Conservation (phyloP, 148 eudicot species). For the Rhododendron simsii region DNA sequence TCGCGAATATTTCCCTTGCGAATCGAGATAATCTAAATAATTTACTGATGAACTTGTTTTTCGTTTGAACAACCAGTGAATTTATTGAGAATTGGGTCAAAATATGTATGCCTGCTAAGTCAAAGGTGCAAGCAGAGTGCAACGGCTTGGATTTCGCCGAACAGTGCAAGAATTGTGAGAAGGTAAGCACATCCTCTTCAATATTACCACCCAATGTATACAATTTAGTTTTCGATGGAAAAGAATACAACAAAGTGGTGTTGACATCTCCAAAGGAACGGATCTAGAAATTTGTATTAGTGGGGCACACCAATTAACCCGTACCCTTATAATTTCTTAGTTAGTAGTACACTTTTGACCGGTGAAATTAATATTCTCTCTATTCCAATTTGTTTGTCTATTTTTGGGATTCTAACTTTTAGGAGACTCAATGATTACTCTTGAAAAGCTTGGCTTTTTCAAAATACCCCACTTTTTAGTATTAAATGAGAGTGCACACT, state of each 20-base stretch:
- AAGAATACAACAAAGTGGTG: neutral
- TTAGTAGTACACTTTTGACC: too few relatives aligned
- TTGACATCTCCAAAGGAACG: neutral
- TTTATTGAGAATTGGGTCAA: constrained; percentile 95
- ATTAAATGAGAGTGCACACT: too few relatives aligned
- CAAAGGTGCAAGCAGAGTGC: constrained; percentile 46
- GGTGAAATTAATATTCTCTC: too few relatives aligned
- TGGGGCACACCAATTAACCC: too few relatives aligned
- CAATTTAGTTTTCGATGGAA: neutral
- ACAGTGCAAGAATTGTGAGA: constrained; percentile 68
- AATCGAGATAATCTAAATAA: neutral
- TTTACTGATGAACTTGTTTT: neutral
- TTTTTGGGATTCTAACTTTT: too few relatives aligned
- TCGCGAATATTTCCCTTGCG: neutral
- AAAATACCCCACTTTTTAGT: too few relatives aligned
- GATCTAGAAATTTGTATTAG: too few relatives aligned
- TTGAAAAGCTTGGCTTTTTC: too few relatives aligned
- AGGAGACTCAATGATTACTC: too few relatives aligned
- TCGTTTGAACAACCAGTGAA: constrained; percentile 26
- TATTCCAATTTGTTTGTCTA: too few relatives aligned
- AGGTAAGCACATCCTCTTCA: constrained; percentile 21
- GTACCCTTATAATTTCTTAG: too few relatives aligned
- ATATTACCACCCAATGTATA: neutral
- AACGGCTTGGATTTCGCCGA: constrained; percentile 34
- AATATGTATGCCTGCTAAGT: constrained; percentile 56